Conservation (phyloP, 371 early-diverging fungal species). For the Rhizomucor miehei region DNA sequence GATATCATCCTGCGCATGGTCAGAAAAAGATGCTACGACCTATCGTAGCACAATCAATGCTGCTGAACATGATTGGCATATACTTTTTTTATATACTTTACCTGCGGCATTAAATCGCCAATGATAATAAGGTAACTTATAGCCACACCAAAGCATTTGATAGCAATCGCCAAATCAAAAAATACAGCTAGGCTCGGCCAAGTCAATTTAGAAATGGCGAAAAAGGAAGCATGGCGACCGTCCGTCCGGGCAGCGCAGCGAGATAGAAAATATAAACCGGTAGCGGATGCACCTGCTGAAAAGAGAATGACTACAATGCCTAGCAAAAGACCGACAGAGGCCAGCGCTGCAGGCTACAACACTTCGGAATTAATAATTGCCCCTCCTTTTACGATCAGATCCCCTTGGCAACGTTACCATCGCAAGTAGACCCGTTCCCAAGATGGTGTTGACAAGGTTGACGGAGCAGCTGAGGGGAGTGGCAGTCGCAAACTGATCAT, state of each 20-base stretch:
- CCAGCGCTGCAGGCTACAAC: conserved; percentile 79
- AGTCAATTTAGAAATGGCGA: conserved; percentile 84
- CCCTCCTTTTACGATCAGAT: neutral
- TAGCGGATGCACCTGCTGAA: conserved; percentile 71
- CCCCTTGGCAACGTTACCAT: conserved; percentile 71
- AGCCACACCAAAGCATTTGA: conserved; percentile 99
- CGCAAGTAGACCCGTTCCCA: conserved; percentile 96
- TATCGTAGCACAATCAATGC: conserved; percentile 6
- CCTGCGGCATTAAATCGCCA: conserved; percentile 91
- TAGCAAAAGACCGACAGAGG: conserved; percentile 80
- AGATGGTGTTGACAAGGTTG: conserved; percentile 91
- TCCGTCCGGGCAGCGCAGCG: conserved; percentile 68
- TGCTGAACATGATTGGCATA: too few relatives aligned
- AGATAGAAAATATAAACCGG: conserved; percentile 86
- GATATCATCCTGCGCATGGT: conserved; percentile 14
- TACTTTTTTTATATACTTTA: conserved; percentile 17
- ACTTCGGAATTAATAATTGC: neutral
- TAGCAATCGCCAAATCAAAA: conserved; percentile 96
- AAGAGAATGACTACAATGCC: conserved; percentile 79
- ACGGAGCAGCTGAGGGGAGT: conserved; percentile 45
- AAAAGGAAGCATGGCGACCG: conserved; percentile 86
- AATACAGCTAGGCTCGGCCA: conserved; percentile 89
- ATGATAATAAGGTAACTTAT: conserved; percentile 98
- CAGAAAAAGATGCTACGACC: conserved; percentile 36
- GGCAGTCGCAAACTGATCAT: conserved; percentile 20